Conservation (phyloP, 805 yeast genomes). For the Maudiozyma turicensis region DNA sequence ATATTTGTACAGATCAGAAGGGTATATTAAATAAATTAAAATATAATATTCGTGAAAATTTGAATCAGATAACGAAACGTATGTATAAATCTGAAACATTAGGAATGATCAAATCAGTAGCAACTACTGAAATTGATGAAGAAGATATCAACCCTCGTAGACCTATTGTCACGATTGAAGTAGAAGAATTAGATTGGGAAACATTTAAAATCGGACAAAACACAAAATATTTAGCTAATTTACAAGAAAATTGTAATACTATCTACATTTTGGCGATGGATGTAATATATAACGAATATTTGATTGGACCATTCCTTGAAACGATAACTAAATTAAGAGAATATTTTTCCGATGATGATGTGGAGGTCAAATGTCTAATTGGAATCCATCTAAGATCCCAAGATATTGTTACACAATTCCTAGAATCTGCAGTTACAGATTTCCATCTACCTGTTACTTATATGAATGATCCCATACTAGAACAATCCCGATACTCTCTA, state of each 20-base stretch:
- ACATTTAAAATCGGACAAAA: conserved; percentile 5
- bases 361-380: conserved; percentile 11
- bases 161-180: conserved; percentile 13
- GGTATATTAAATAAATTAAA: conserved; percentile 23
- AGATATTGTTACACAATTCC: conserved; percentile 20
- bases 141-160: not conserved
- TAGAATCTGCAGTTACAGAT: conserved; percentile 20
- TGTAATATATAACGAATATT: conserved; percentile 29
- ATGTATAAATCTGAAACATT: conserved; percentile 9
- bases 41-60: conserved; percentile 19
- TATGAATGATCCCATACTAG: conserved; percentile 11
- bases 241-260: conserved; percentile 1
- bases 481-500: conserved; percentile 17
- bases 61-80: conserved; percentile 18
- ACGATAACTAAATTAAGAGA: conserved; percentile 14
- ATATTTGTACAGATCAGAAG: conserved; percentile 27
- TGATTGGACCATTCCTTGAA: conserved; percentile 24
- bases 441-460: conserved; percentile 12
- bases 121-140: not conserved
- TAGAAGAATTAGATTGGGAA: conserved; percentile 27
- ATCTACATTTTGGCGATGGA: conserved; percentile 28
- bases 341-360: not conserved
- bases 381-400: conserved; percentile 29
- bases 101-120: not conserved
- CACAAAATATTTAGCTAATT: conserved; percentile 2